Conservation (phyloP, 2,329 filamentous ascomycete genomes). For the Fusarium sp. region DNA sequence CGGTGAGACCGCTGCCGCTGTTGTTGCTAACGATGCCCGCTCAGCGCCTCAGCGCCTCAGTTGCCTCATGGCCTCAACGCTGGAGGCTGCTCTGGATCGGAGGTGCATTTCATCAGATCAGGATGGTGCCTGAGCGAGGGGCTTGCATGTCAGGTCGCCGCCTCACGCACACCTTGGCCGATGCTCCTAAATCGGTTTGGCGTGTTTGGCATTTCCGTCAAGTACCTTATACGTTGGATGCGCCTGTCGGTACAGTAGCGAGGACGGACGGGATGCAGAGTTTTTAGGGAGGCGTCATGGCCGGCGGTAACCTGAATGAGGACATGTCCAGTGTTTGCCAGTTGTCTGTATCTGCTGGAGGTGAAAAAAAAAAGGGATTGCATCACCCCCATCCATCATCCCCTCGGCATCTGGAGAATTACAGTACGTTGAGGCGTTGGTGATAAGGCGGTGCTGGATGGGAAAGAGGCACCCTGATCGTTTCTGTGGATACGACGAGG, state of each 20-base stretch:
- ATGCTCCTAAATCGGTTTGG: conserved; percentile 24
- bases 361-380: neutral
- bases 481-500: conserved; percentile 37
- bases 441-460: conserved; percentile 1
- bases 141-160: conserved; percentile 34
- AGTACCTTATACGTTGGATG: conserved; percentile 23
- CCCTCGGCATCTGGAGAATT: conserved; percentile 6
- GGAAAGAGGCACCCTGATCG: conserved; percentile 19
- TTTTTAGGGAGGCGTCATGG: conserved; percentile 23
- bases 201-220: conserved; percentile 4
- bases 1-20: conserved; percentile 35
- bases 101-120: conserved; percentile 24
- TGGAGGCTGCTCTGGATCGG: conserved; percentile 28
- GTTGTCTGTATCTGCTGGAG: neutral
- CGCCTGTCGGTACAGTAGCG: neutral
- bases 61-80: conserved; percentile 14
- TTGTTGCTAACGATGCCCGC: conserved; percentile 29
- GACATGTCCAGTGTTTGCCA: neutral
- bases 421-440: neutral
- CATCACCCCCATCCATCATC: conserved; percentile 4
- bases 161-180: conserved; percentile 28
- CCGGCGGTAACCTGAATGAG: conserved; percentile 19
- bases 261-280: conserved; percentile 11
- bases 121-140: conserved; percentile 29
- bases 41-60: conserved; percentile 23